A percentile compares a stretch with the other conserved stretches of the same genome.
Conservation (phyloP, 495 filamentous ascomycete genomes). For the Penicillium angulare region DNA sequence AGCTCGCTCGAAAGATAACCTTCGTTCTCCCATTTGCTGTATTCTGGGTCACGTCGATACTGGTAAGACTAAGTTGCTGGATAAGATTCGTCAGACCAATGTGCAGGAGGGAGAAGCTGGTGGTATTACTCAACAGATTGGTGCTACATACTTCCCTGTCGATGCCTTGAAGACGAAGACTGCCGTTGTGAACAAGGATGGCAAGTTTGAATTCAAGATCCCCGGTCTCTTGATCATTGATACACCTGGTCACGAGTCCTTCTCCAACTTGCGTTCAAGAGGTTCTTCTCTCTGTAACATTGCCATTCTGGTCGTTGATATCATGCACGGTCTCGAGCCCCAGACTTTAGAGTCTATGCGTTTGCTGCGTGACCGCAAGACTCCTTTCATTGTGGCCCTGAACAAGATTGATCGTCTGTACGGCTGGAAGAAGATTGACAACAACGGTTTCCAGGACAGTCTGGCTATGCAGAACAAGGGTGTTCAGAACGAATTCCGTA, state of each 20-base stretch:
- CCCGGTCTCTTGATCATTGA: conserved; percentile 97
- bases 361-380: conserved; percentile 87
- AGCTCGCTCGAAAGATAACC: conserved; percentile 87
- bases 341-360: conserved; percentile 98
- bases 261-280: conserved; percentile 94
- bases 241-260: conserved; percentile 99
- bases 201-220: conserved; percentile 93
- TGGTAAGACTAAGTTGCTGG: conserved; percentile 96
- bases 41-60: conserved; percentile 99
- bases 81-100: conserved; percentile 98
- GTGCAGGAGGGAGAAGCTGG: conserved; percentile 99
- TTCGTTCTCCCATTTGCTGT: conserved; percentile 98
- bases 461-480: conserved; percentile 87
- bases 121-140: conserved; percentile 99
- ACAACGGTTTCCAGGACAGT: conserved; percentile 96
- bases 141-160: conserved; percentile 98
- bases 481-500: conserved; percentile 92
- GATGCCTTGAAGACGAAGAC: conserved; percentile 92
- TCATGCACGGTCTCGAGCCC: conserved; percentile 99
- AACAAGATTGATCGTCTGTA: conserved; percentile 99
- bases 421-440: conserved; percentile 94
- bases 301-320: conserved; percentile 98
- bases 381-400: conserved; percentile 96
- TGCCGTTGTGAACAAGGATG: conserved; percentile 85
- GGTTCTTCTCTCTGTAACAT: conserved; percentile 99